Evolutionary conservation across 257 asterid genomes (phyloP), one percentile per base, ranked within the genome.

Genomic region (Przewalskia tangutica): DNA sequence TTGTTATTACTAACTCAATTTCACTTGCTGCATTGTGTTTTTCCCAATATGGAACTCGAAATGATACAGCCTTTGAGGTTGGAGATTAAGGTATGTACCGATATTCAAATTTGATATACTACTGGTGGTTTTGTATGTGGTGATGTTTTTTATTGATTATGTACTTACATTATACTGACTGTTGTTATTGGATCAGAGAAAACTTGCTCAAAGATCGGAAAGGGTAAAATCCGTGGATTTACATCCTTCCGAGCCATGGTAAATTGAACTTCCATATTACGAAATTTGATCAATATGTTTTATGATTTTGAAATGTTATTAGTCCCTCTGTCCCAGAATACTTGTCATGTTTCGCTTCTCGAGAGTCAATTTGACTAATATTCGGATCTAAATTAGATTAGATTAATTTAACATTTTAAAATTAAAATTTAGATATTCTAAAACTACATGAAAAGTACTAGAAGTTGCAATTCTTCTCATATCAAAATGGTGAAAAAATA

Each of bases 231-330:
- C 88, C 0, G 87, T 86, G 81, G 88, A 88, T 88, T 88, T 88
- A 40, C 89, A 88, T 83, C 91, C 89, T 1, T 85, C 89, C 0
- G 91, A 88, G 83, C 89, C 91, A 86, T 88, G 91, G 89, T 88
- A 83, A 27, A 84, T 46, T 71, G 6, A 60, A 42, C 48, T 40
- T 68, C 10, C 53, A 44, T 8, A 32, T 27, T 40, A 55, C 58
- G 27, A 17, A 65, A 78, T 20, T 44, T 27, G 40, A 38, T 18
- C 59, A 18, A 5, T 79, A 11, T 44, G 6, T 27, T 27, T 16
- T 53, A 50, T 6, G 42, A 16, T 68, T 16, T 36, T 42, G 16
- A 1, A 16, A 23, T 10, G 42, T 1, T 7, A 12, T 7, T 27
- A 27, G 32, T 27, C 32, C 32, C 32, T 27, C 32, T 2, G 32